phyloP scores from a whole-genome alignment of 352 stramenopile genomes.

The Globisporangium okanoganense region DNA sequence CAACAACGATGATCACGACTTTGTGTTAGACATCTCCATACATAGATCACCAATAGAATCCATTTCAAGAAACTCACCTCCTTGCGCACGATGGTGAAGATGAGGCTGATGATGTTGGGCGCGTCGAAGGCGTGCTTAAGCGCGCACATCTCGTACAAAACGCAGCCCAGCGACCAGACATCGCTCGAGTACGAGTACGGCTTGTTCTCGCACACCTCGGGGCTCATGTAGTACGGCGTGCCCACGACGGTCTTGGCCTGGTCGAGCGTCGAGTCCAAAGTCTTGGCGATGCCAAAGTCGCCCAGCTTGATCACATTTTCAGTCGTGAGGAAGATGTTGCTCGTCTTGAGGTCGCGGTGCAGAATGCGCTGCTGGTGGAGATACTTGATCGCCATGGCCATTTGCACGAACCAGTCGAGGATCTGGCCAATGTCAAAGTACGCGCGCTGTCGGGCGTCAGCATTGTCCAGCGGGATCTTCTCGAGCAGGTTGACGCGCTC shows the following conservation, averaged over 20 bases:
- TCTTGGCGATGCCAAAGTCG: constrained; percentile 92
- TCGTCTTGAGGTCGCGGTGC: constrained; percentile 94
- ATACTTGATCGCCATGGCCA: constrained; percentile 93
- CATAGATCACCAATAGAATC: neutral
- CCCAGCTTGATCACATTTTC: constrained; percentile 89
- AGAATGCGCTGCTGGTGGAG: constrained; percentile 90
- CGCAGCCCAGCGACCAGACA: constrained; percentile 91
- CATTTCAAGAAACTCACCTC: constrained; percentile 32
- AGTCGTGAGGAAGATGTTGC: constrained; percentile 90
- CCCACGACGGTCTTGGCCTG: constrained; percentile 89
- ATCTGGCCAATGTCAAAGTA: constrained; percentile 66
- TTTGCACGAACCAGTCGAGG: constrained; percentile 92
- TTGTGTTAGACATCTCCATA: neutral
- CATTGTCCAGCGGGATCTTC: constrained; percentile 8
- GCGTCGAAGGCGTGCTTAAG: constrained; percentile 85
- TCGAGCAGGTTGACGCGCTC: constrained; percentile 36
- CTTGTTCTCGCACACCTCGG: constrained; percentile 91
- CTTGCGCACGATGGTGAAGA: constrained; percentile 83
- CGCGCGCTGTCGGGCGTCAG: constrained; percentile 15
- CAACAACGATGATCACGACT: neutral
- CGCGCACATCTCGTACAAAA: constrained; percentile 88
- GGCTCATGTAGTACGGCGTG: constrained; percentile 94
- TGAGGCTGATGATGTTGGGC: constrained; percentile 78
- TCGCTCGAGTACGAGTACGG: constrained; percentile 92
- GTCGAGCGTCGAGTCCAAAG: constrained; percentile 75